Conservation (phyloP, 148 eudicot genomes). For the Rhododendron ovatum region DNA sequence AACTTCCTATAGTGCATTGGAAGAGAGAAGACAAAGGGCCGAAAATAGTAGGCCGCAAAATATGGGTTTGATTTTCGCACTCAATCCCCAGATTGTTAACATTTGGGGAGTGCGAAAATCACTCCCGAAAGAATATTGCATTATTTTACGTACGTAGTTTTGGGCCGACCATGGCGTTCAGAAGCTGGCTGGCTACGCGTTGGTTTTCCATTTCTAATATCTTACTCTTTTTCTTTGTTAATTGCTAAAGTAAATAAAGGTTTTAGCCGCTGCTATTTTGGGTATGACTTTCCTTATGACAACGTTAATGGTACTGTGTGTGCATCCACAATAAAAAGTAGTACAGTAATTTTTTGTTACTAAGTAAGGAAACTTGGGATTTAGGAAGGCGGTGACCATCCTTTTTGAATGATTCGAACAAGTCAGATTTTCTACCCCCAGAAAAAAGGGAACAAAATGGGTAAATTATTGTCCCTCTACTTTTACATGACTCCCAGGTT, state of each 20-base stretch:
- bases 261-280: neutral
- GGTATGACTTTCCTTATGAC: neutral
- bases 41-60: too few relatives aligned
- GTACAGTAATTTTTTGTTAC: neutral
- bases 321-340: neutral
- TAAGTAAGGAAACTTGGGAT: constrained; percentile 2
- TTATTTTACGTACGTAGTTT: neutral
- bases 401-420: neutral
- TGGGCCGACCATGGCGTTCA: constrained; percentile 3
- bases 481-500: neutral
- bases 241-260: neutral
- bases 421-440: neutral
- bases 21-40: too few relatives aligned
- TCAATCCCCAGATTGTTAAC: too few relatives aligned
- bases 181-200: neutral
- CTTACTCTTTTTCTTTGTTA: neutral
- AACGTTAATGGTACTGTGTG: neutral
- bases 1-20: too few relatives aligned
- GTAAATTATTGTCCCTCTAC: neutral
- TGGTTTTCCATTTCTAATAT: neutral
- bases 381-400: neutral
- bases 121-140: neutral
- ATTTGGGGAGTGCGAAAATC: too few relatives aligned
- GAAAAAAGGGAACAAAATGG: neutral
- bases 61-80: too few relatives aligned